Percentiles rank a stretch among this genome's conserved stretches.
Conservation (phyloP, 1,284 basidiomycete species). For the Vanrija sp. region DNA sequence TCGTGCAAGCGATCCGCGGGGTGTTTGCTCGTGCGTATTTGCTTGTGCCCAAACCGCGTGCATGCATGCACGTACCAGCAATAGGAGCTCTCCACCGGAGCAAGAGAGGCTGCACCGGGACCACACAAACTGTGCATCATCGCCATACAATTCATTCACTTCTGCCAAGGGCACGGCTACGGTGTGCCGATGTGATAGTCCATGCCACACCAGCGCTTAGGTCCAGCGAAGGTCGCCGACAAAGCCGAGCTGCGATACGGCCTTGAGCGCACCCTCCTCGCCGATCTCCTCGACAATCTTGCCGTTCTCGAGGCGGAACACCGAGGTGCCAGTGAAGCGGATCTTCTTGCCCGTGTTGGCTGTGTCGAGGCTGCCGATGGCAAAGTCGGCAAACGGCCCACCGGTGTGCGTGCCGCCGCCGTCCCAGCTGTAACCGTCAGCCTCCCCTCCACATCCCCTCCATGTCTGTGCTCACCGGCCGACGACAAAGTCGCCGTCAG, state of each 20-base stretch:
- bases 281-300: not conserved
- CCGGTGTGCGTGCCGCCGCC: conserved; percentile 1
- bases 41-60: too few relatives aligned
- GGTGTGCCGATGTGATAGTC: too few relatives aligned
- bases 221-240: not conserved
- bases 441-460: not conserved
- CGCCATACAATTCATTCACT: too few relatives aligned
- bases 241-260: not conserved
- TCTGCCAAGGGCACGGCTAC: too few relatives aligned
- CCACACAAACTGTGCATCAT: too few relatives aligned
- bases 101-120: too few relatives aligned
- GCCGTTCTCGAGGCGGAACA: not conserved
- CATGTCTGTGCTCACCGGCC: not conserved
- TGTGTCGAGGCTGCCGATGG: not conserved
- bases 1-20: too few relatives aligned
- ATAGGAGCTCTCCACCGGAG: too few relatives aligned
- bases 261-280: not conserved
- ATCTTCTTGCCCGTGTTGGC: conserved; percentile 1
- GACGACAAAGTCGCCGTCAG: conserved; percentile 1
- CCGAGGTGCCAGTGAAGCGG: not conserved
- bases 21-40: too few relatives aligned
- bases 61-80: too few relatives aligned
- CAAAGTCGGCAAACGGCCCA: not conserved
- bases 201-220: not conserved
- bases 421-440: not conserved